Evolutionary conservation across 345 rosid species (phyloP).

Genomic region (Populus deltoides): DNA sequence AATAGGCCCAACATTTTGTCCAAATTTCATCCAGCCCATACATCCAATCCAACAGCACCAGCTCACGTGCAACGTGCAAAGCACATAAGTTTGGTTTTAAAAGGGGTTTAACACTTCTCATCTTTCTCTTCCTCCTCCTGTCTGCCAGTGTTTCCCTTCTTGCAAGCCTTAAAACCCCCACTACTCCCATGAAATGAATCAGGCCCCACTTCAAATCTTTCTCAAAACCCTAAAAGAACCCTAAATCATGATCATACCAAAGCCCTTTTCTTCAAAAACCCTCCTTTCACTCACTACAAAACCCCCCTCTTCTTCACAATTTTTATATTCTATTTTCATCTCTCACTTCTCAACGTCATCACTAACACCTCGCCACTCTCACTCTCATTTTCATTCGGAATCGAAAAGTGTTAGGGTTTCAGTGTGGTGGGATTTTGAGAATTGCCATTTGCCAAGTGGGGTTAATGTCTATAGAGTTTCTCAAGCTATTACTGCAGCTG

Average conservation of each 20-base stretch:
- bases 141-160: not conserved
- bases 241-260: constrained; percentile 19
- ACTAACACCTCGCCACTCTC: constrained; percentile 30
- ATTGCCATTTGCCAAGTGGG: constrained; percentile 58
- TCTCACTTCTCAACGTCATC: not conserved
- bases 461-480: constrained; percentile 59
- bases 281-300: constrained; percentile 14
- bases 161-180: constrained; percentile 3
- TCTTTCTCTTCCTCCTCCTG: not conserved
- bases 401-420: constrained; percentile 55
- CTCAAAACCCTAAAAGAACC: not conserved
- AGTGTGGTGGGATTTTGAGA: constrained; percentile 99
- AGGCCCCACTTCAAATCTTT: not conserved
- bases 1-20: no score
- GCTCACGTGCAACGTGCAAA: constrained; percentile 9
- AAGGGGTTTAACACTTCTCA: not conserved
- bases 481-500: constrained; percentile 51
- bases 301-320: not conserved
- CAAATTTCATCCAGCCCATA: no score
- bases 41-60: not conserved
- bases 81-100: constrained; percentile 21
- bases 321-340: constrained; percentile 2
- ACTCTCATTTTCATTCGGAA: constrained; percentile 15
- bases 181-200: not conserved
- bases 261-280: constrained; percentile 24